A percentile compares a stretch with the other conserved stretches of the same genome.
These are phyloP conservation scores for Malus asiatica DNA, from an alignment of 306 rosid species.

Conservation along the genomic window DNA sequence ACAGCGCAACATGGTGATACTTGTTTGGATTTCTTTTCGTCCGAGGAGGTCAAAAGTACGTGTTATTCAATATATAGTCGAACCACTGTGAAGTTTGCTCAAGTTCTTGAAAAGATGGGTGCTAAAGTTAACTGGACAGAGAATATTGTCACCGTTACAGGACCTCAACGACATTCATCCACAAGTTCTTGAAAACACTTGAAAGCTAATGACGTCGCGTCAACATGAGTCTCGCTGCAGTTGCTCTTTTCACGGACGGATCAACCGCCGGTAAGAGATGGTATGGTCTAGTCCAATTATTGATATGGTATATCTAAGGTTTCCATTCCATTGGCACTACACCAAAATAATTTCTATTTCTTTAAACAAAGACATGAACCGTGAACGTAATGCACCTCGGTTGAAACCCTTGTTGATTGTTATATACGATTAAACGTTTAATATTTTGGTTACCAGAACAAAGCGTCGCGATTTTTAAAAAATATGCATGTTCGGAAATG, in stretches of 20 bases:
- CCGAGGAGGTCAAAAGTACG: conserved; percentile 90
- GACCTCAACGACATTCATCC: conserved; percentile 65
- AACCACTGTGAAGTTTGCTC: conserved; percentile 50
- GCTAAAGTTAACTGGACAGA: conserved; percentile 93
- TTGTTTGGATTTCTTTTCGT: conserved; percentile 74
- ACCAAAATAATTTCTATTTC: no score
- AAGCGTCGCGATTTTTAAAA: not conserved
- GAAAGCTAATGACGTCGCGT: conserved; percentile 54
- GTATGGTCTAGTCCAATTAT: conserved; percentile 31
- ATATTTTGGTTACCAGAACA: not conserved
- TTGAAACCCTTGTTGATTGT: not conserved
- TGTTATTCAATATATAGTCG: conserved; percentile 16
- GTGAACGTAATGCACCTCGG: not conserved
- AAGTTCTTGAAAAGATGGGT: conserved; percentile 98
- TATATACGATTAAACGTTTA: no score
- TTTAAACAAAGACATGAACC: no score
- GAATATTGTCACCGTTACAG: conserved; percentile 79
- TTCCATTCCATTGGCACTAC: no score
- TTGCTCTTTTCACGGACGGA: conserved; percentile 1
- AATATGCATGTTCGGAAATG: not conserved
- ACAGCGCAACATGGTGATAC: conserved; percentile 49
- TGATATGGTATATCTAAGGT: no score
- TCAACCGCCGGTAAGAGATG: conserved; percentile 76
- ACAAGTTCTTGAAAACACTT: conserved; percentile 39
- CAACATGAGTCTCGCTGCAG: conserved; percentile 93